Evolutionary conservation across 106 monocot species (phyloP).

Genomic region (Dioscorea alata): DNA sequence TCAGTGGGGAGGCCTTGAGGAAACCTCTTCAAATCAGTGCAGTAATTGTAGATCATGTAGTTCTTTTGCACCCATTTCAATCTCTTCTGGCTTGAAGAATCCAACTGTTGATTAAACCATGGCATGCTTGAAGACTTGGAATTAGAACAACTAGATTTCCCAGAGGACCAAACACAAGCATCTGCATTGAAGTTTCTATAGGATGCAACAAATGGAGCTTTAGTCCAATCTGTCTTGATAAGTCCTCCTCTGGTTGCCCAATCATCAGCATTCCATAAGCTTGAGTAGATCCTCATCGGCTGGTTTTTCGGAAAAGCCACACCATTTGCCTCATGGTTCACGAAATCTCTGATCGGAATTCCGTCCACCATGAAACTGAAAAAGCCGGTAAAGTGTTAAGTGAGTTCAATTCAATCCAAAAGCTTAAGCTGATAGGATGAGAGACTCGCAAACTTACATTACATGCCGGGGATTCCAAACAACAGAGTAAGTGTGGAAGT

Average conservation of each 20-base stretch:
- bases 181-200: conserved; percentile 38
- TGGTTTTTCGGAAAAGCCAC: conserved; percentile 9
- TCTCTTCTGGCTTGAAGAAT: conserved; percentile 4
- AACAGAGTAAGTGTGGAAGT: conserved; percentile 12
- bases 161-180: conserved; percentile 27
- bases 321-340: conserved; percentile 3
- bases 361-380: conserved; percentile 13
- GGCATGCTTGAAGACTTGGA: not conserved
- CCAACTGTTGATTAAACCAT: conserved; percentile 29
- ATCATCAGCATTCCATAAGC: conserved; percentile 9
- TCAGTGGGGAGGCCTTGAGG: conserved; percentile 36
- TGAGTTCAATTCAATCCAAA: no score
- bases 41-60: conserved; percentile 60
- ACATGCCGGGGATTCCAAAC: conserved; percentile 10
- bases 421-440: no score
- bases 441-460: conserved; percentile 1
- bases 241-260: conserved; percentile 56
- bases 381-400: not conserved
- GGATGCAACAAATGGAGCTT: conserved; percentile 42
- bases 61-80: conserved; percentile 25
- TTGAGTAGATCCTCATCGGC: conserved; percentile 12
- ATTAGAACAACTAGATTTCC: conserved; percentile 5
- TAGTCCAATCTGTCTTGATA: conserved; percentile 52
- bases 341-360: conserved; percentile 13
- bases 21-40: conserved; percentile 33